Percentiles rank a stretch among this genome's conserved stretches.
Evolutionary conservation across 129 eudicot genomes (phyloP).

Genomic region (Tanacetum coccineum): DNA sequence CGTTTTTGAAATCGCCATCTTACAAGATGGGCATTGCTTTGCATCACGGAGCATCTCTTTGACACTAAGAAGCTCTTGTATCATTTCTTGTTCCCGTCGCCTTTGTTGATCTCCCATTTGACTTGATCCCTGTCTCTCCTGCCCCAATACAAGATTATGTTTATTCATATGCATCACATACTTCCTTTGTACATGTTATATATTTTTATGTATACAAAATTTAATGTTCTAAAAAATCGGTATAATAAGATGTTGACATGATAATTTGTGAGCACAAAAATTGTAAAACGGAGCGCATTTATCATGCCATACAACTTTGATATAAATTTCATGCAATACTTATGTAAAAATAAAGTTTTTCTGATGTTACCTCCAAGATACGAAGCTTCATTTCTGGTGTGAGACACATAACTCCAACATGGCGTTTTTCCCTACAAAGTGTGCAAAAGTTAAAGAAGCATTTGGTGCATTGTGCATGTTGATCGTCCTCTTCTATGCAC

Average conservation of each 20-base stretch:
- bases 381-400: slow-evolving; percentile 76
- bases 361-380: slow-evolving; percentile 54
- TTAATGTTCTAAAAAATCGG: background rate
- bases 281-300: background rate
- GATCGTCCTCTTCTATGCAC: slow-evolving; percentile 82
- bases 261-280: background rate
- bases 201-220: background rate
- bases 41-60: slow-evolving; percentile 65
- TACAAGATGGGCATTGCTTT: slow-evolving; percentile 89
- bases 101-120: slow-evolving; percentile 47
- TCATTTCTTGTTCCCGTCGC: slow-evolving; percentile 62
- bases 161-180: background rate
- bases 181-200: background rate
- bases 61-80: slow-evolving; percentile 69
- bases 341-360: background rate
- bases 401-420: slow-evolving; percentile 74
- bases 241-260: too few species aligned
- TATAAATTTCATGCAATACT: background rate
- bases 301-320: background rate
- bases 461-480: slow-evolving; percentile 92
- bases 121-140: slow-evolving; percentile 42
- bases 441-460: slow-evolving; percentile 85
- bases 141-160: slow-evolving; percentile 5
- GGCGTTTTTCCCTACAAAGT: slow-evolving; percentile 74
- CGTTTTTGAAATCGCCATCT: slow-evolving; percentile 83